Evolutionary conservation across 352 stramenopile species (phyloP), one percentile per base, ranked within the genome.

Genomic region (Phytophthora megakarya): DNA sequence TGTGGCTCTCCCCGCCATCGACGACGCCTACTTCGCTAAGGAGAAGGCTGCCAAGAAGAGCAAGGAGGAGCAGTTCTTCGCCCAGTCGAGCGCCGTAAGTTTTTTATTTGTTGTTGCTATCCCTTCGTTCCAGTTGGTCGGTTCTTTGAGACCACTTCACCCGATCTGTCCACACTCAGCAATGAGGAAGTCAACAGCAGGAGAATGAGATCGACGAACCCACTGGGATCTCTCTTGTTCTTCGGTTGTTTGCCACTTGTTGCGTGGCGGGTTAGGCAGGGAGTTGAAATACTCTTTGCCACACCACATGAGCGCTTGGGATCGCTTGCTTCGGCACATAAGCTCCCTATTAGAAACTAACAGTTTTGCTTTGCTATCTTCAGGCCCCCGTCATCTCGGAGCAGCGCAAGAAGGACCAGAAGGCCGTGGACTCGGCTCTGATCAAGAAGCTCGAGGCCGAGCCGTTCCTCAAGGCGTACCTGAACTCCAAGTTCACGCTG

Each of bases 331-430:
- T 67, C 89, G 79, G 76, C 81, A 76, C 52, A 64, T 92, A 96
- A 96, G 88, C 75, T 96, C 86, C 88, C 80, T 78, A 87, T 39
- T 59, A 73, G 57, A 70, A 3, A 72, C 70, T 78, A 13, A 78
- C 43, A n/a, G 40, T 70, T 21, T 52, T 22, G 25, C 13, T 61
- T 39, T 37, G 9, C 44, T 22, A 18, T 18, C 32, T 15, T 37
- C 53, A 97, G 86, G 77, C 86, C 55, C 93, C 97, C 23, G 88
- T 98, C 67, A 97, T 99, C 53, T 84, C 83, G 66, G 97, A 99
- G 69, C 84, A 98, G 83, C 92, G 94, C 73, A 99, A 99, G 91
- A 98, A 94, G 61, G 97, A 99, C 81, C 97, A 99, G 89, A 98
- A 99, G 85, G 85, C 87, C 48, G 96, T 99, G 42, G 98, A 99